Evolutionary conservation across 164 flowering plant genomes (phyloP).

Genomic region (Nelumbo lutea): DNA sequence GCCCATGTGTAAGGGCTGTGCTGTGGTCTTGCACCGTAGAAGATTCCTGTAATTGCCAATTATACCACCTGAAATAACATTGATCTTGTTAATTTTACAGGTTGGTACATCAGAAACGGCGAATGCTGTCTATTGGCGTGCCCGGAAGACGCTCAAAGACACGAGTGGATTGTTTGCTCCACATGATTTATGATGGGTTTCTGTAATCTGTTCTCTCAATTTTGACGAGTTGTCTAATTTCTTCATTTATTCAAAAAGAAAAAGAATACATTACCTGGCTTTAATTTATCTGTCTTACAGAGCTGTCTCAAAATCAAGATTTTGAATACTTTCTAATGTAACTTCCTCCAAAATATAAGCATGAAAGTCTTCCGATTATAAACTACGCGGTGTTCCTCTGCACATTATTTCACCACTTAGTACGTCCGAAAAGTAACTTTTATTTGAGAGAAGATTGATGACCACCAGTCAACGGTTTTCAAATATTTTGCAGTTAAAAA

Average conservation of each 20-base stretch:
- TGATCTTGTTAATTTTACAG: constrained; percentile 30
- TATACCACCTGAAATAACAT: too few relatives aligned
- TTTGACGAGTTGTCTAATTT: constrained; percentile 19
- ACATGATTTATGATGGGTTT: constrained; percentile 12
- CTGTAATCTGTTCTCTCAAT: constrained; percentile 12
- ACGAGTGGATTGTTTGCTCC: constrained; percentile 24
- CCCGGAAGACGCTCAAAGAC: constrained; percentile 56
- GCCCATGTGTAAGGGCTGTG: too few relatives aligned
- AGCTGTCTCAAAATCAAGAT: not conserved
- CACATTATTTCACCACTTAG: too few relatives aligned
- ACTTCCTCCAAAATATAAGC: not conserved
- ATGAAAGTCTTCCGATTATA: too few relatives aligned
- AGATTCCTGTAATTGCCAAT: too few relatives aligned
- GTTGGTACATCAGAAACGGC: constrained; percentile 78
- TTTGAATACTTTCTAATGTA: not conserved
- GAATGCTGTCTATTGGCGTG: constrained; percentile 68
- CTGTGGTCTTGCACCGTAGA: too few relatives aligned
- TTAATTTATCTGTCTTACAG: not conserved
- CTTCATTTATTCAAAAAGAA: not conserved
- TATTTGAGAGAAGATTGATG: too few relatives aligned
- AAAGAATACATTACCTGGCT: too few relatives aligned
- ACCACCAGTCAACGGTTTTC: too few relatives aligned
- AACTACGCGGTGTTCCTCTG: too few relatives aligned
- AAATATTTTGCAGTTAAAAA: too few relatives aligned
- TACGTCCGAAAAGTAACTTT: too few relatives aligned